phyloP scores from a whole-genome alignment of 495 filamentous ascomycete species.

The Penicillium waksmanii region DNA sequence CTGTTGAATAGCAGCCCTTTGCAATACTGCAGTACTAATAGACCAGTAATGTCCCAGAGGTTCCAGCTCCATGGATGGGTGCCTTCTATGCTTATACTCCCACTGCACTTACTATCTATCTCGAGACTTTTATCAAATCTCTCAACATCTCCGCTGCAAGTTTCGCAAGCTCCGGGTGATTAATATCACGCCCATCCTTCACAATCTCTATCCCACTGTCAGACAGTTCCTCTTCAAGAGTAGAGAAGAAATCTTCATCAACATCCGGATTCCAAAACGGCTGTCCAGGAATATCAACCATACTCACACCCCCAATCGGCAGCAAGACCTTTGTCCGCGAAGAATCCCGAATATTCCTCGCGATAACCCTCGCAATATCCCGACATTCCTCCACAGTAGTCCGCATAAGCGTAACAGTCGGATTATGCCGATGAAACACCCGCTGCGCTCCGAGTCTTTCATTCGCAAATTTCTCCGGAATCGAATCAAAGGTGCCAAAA shows the following conservation, averaged over 20 bases:
- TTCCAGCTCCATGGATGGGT: too few species aligned
- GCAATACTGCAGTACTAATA: too few species aligned
- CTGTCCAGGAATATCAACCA: conserved; percentile 40
- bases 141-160: conserved; percentile 27
- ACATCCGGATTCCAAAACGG: conserved; percentile 48
- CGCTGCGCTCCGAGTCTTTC: conserved; percentile 23
- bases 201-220: conserved; percentile 41
- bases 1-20: too few species aligned
- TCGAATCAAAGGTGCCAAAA: conserved; percentile 58
- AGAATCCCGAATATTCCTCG: conserved; percentile 47
- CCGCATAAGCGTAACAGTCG: conserved; percentile 65
- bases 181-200: conserved; percentile 43
- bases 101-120: too few species aligned
- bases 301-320: conserved; percentile 57
- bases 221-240: conserved; percentile 44
- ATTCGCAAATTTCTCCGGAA: conserved; percentile 51
- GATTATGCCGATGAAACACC: conserved; percentile 62
- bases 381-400: conserved; percentile 57
- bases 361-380: conserved; percentile 56
- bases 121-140: background rate
- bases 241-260: conserved; percentile 48
- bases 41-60: too few species aligned
- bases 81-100: too few species aligned
- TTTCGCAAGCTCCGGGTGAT: conserved; percentile 48
- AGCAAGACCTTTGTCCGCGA: conserved; percentile 56